Conservation (phyloP, 495 filamentous ascomycete genomes). For the Lasiosphaeris hirsuta region DNA sequence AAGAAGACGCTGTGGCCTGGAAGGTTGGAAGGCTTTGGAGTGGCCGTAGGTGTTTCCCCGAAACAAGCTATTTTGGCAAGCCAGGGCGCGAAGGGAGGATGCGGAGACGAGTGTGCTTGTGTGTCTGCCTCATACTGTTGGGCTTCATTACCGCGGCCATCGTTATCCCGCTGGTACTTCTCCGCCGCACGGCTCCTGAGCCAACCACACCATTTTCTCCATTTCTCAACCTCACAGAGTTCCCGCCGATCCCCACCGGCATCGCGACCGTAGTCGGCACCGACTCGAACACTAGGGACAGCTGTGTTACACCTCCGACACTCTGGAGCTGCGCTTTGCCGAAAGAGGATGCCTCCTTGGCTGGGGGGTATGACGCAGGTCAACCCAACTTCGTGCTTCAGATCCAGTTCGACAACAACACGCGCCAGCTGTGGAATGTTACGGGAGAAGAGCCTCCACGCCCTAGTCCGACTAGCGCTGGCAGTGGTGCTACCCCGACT, state of each 20-base stretch:
- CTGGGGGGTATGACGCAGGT: constrained; percentile 56
- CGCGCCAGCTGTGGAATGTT: constrained; percentile 44
- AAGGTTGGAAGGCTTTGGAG: constrained; percentile 59
- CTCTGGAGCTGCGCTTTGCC: constrained; percentile 83
- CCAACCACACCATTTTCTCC: constrained; percentile 30
- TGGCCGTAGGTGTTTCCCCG: constrained; percentile 56
- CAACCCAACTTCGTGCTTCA: constrained; percentile 76
- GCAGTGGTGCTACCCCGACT: constrained; percentile 22
- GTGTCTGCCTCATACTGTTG: constrained; percentile 51
- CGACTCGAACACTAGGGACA: constrained; percentile 52
- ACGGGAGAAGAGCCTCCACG: constrained; percentile 30
- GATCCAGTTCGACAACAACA: constrained; percentile 75
- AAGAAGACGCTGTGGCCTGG: constrained; percentile 56
- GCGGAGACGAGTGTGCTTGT: constrained; percentile 58
- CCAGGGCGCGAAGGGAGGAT: constrained; percentile 60
- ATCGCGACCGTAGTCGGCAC: constrained; percentile 71
- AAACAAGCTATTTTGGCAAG: constrained; percentile 59
- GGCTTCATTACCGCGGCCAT: constrained; percentile 57
- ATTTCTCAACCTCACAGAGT: constrained; percentile 82
- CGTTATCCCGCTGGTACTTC: constrained; percentile 58
- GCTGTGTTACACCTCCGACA: constrained; percentile 64
- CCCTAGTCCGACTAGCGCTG: constrained; percentile 12
- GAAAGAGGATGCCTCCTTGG: constrained; percentile 63
- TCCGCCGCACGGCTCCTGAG: constrained; percentile 40
- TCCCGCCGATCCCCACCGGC: constrained; percentile 81